phyloP scores from a whole-genome alignment of 1,284 basidiomycete genomes.

The Apiotrichum siamense region DNA sequence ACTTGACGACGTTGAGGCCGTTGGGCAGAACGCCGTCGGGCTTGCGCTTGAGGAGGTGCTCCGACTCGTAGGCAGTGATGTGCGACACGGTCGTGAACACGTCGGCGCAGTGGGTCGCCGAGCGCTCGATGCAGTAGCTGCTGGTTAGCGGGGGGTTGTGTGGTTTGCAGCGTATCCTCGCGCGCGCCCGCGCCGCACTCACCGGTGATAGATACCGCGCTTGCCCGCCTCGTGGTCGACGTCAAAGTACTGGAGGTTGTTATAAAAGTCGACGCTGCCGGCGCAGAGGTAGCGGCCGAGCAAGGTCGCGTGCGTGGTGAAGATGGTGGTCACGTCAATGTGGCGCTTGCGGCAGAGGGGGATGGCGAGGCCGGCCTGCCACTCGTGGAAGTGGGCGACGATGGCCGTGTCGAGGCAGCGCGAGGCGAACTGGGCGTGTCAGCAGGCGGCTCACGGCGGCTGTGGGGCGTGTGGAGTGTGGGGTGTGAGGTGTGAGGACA shows the following conservation, averaged over 20 bases:
- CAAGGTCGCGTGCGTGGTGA: constrained; percentile 97
- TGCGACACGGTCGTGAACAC: constrained; percentile 98
- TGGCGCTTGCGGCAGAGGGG: constrained; percentile 93
- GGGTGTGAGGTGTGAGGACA: too few species aligned
- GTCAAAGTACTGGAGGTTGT: constrained; percentile 98
- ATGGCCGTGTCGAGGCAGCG: constrained; percentile 76
- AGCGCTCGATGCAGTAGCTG: constrained; percentile 94
- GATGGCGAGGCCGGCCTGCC: constrained; percentile 96
- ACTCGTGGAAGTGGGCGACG: constrained; percentile 97
- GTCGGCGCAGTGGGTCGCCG: constrained; percentile 88
- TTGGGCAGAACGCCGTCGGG: constrained; percentile 98
- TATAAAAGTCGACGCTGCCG: constrained; percentile 97
- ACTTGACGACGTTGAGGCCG: constrained; percentile 95
- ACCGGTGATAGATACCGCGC: constrained; percentile 75
- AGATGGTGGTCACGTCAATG: constrained; percentile 95
- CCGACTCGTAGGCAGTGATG: constrained; percentile 94
- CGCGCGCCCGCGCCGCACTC: constrained; percentile 9
- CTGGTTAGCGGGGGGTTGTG: constrained; percentile 31
- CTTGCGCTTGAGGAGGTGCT: constrained; percentile 94
- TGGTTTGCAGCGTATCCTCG: background rate
- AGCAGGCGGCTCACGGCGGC: constrained; percentile 2
- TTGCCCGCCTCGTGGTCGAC: constrained; percentile 99
- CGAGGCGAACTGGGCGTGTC: constrained; percentile 61
- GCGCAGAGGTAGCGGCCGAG: constrained; percentile 97
- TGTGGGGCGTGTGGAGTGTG: too few species aligned